Evolutionary conservation across 495 filamentous ascomycete genomes (phyloP), one percentile per base, ranked within the genome.

Genomic region (Aspergillus avenaceus): DNA sequence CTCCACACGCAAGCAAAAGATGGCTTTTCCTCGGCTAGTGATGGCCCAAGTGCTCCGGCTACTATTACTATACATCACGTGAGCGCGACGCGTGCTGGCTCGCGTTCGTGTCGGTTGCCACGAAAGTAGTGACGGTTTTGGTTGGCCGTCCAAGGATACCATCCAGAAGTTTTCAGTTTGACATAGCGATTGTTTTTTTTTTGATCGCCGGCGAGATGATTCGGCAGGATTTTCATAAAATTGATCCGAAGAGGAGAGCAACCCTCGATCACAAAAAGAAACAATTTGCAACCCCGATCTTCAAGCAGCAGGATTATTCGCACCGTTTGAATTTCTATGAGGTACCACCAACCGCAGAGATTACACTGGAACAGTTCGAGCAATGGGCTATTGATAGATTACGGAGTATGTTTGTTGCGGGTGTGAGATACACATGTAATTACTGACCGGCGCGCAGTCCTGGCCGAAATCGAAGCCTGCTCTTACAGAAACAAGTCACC

Each of bases 301-400:
- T 80, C 74, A 80, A 87, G 70, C 79, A 85, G 53, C 74, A 83
- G 37, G 75, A 88, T 25, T 99, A 97, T 63, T 79, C 82, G 13
- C 80, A 93, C 70, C 85, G 90, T 46, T 77, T 99, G 57, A 99
- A 92, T 74, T 88, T 96, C 70, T 99, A 99, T 72, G 78, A 79
- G 22, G 76, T 77, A 18, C 91, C 95, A 25, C 95, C 95, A 0
- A 96, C 90, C 1, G 85, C 85, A 21, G 95, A 99, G 57, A 90
- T 99, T 67, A 96, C 89, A 3, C 84, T 99, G 38, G 95, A 99
- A 66, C 82, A 97, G 59, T 99, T 99, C 61, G 95, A 99, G 61
- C 88, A 96, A 80, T 99, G 95, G 95, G 95, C 92, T n/a, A 97
- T 99, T 58, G 84, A 95, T 60, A 80, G 95, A 41, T 59, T 99